Conservation (phyloP, 2,329 filamentous ascomycete species). For the Penicillium sp. region DNA sequence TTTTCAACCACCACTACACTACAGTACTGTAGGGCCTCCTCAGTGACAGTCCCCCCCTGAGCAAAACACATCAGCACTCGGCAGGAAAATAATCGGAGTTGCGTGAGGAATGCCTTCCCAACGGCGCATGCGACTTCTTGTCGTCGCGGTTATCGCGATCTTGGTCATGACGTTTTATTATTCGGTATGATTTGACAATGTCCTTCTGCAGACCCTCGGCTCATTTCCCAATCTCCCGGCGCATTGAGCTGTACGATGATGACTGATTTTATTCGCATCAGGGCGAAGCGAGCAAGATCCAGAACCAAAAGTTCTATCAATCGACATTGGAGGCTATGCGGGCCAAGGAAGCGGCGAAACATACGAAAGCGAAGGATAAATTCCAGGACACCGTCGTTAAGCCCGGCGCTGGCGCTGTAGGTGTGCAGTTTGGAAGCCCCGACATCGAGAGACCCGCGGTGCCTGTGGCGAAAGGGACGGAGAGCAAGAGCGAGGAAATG, state of each 20-base stretch:
- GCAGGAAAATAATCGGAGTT: not conserved
- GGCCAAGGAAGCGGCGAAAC: slow-evolving; percentile 45
- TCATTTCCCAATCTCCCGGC: not conserved
- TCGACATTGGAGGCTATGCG: slow-evolving; percentile 59
- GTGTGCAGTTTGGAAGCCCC: slow-evolving; percentile 63
- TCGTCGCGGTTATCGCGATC: slow-evolving; percentile 64
- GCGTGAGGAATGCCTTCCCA: slow-evolving; percentile 63
- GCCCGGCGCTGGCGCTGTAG: slow-evolving; percentile 3
- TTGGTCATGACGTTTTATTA: slow-evolving; percentile 74
- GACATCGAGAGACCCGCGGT: slow-evolving; percentile 52
- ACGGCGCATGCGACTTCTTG: slow-evolving; percentile 68
- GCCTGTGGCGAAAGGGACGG: slow-evolving; percentile 44
- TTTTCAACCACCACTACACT: not conserved
- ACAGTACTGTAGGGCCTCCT: not conserved
- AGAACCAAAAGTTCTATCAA: slow-evolving; percentile 56
- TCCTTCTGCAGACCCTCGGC: too few relatives aligned
- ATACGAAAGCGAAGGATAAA: slow-evolving; percentile 59
- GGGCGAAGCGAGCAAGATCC: slow-evolving; percentile 44
- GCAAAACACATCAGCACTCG: not conserved
- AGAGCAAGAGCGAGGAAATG: slow-evolving; percentile 42
- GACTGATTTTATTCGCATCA: slow-evolving; percentile 22
- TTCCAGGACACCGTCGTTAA: slow-evolving; percentile 39
- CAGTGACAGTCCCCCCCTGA: not conserved
- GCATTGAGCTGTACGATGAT: not conserved
- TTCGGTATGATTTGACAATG: slow-evolving; percentile 53